Evolutionary conservation across 2,329 filamentous ascomycete species (phyloP), one percentile per base, ranked within the genome.

Genomic region (Ceratocystis cacaofunesta): DNA sequence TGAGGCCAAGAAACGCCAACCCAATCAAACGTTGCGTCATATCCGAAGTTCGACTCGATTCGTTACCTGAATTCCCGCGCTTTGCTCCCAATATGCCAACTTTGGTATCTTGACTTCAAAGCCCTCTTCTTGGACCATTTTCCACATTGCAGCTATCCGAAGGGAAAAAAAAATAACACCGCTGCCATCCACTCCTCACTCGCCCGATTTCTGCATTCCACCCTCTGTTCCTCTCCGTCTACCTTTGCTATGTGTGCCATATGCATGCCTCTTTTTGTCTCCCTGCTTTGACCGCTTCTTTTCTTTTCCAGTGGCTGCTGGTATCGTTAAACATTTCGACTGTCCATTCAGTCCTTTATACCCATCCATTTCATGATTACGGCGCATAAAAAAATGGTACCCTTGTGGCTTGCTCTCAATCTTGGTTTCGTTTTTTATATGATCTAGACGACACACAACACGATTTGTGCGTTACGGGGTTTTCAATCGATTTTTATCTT

Each of bases 271-370:
- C 5, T 61, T 62, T 25, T 22, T n/a, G 17, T 22, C 22, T 48
- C 22, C 36, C 36, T 41, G 36, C 28, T 65, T 25, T 32, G n/a
- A 19, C 36, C 36, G 36, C 19, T 61, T 61, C 44, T 61, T 65
- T 61, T 61, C 43, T 65, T 46, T 65, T 65, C 43, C 48, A 28
- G 48, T 52, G 48, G 19, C 48, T 52, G 48, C 48, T 52, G 48
- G 19, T 46, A 17, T 46, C n/a, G 10, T 62, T 48, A 22, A 62
- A 58, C 30, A 36, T 36, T 36, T 58, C 17, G 28, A 58, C 55
- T 58, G 55, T 58, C 55, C 30, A 36, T n/a, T 58, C 55, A 58
- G 55, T 58, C 55, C 55, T 30, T 58, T 58, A 58, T 58, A 58
- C 55, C 55, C 55, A 58, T 30, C 55, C 55, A 58, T 58, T 58